Percentiles rank a stretch among this genome's conserved stretches.
Evolutionary conservation across 345 rosid species (phyloP).

Genomic region (Diplotaxis tenuifolia): DNA sequence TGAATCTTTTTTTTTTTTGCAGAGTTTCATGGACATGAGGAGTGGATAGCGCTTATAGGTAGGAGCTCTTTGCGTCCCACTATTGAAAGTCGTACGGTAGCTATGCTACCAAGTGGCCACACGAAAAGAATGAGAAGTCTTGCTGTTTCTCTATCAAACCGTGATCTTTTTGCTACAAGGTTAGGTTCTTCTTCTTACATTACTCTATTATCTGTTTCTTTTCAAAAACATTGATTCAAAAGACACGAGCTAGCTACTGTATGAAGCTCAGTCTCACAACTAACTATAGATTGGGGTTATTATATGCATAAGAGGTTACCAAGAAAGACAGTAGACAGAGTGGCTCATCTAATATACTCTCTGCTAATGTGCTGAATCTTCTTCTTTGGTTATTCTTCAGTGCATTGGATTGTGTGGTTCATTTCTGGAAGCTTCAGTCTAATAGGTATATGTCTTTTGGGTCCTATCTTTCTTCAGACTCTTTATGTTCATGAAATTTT

Average conservation of each 20-base stretch:
- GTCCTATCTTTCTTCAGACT: too few species aligned
- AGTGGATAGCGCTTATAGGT: conserved; percentile 39
- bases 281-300: not conserved
- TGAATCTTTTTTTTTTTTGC: conserved; percentile 1
- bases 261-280: not conserved
- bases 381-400: conserved; percentile 20
- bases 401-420: conserved; percentile 38
- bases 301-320: conserved; percentile 17
- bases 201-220: not conserved
- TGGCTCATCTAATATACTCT: not conserved
- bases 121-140: conserved; percentile 40
- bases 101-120: conserved; percentile 39
- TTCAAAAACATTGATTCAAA: not conserved
- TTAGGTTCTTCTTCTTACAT: conserved; percentile 24
- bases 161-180: conserved; percentile 38
- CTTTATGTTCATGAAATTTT: not conserved
- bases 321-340: not conserved
- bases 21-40: conserved; percentile 36
- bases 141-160: conserved; percentile 36
- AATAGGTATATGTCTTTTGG: conserved; percentile 32
- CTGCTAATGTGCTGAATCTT: conserved; percentile 3
- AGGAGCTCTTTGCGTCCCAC: conserved; percentile 38
- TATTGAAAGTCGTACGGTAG: conserved; percentile 22
- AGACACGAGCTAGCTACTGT: not conserved
- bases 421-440: conserved; percentile 39